Evolutionary conservation across 495 filamentous ascomycete genomes (phyloP), one percentile per base, ranked within the genome.

Genomic region (Annulohypoxylon nitens): DNA sequence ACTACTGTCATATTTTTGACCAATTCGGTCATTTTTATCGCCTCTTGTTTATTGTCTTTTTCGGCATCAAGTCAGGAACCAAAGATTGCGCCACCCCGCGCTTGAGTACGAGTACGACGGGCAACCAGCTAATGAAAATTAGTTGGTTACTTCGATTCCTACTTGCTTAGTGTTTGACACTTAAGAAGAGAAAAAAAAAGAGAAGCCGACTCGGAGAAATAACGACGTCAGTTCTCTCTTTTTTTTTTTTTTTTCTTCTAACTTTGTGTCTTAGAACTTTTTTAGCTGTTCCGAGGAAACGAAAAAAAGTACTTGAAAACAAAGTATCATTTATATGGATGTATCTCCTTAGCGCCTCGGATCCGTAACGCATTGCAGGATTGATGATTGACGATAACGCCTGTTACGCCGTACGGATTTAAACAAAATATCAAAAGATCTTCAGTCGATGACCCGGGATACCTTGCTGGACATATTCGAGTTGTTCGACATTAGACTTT

Each of bases 21-120:
- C 39, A 43, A 43, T 43, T 43, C 39, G 39, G 39, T 43, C 39
- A 45, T 74, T 63, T 69, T 55, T 69, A 45, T 64, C 48, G 54
- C 51, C 64, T 69, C 66, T 67, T 67, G 70, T 63, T 68, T 63
- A 58, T 59, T 33, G 12, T 58, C 34, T 58, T 58, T 34, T 58
- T 54, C 45, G 61, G 61, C 68, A 34, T 53, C 26, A 53, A 64
- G 23, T 16, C 53, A 57, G 33, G 33, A 61, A 47, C 37, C 60
- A 63, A 16, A 45, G 61, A 59, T 70, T 70, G 33, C 71, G 66
- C 66, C 71, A 74, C 66, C 50, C 9, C 58, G 48, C 61, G 66
- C 61, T 68, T 57, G 53, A 30, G n/a, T 37, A 68, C 64, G 30
- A 43, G 33, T 57, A 68, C 64, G 41, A 62, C 54, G 33, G 20